These are phyloP conservation scores for Nicotiana otophora DNA, from an alignment of 257 asterid genomes.

Conservation along the genomic window DNA sequence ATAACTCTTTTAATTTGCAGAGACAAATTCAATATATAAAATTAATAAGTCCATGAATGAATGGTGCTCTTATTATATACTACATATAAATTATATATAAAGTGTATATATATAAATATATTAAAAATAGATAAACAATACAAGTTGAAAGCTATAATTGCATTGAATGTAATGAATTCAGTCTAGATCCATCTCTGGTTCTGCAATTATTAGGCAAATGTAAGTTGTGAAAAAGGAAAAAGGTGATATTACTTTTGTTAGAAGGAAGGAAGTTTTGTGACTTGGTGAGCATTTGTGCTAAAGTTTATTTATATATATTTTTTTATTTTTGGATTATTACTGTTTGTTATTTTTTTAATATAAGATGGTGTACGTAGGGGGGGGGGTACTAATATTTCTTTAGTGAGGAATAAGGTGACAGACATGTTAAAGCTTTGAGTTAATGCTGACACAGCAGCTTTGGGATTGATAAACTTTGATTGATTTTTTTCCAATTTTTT, in stretches of 20 bases:
- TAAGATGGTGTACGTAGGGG: background rate
- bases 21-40: background rate
- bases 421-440: constrained; percentile 12
- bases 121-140: no score
- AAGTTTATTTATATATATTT: no score
- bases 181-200: no score
- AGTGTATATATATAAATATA: no score
- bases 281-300: background rate
- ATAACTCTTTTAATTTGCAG: no score
- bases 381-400: background rate
- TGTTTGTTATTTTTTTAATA: background rate
- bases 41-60: background rate
- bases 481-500: background rate
- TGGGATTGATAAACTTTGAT: constrained; percentile 24
- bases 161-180: no score
- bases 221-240: no score
- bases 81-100: no score
- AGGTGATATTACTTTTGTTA: background rate
- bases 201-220: no score
- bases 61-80: no score
- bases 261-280: background rate
- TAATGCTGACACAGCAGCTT: constrained; percentile 22
- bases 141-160: no score
- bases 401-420: background rate
- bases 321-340: background rate